Evolutionary conservation across 2,329 filamentous ascomycete species (phyloP), one percentile per base, ranked within the genome.

Genomic region (Helotiales sp.): DNA sequence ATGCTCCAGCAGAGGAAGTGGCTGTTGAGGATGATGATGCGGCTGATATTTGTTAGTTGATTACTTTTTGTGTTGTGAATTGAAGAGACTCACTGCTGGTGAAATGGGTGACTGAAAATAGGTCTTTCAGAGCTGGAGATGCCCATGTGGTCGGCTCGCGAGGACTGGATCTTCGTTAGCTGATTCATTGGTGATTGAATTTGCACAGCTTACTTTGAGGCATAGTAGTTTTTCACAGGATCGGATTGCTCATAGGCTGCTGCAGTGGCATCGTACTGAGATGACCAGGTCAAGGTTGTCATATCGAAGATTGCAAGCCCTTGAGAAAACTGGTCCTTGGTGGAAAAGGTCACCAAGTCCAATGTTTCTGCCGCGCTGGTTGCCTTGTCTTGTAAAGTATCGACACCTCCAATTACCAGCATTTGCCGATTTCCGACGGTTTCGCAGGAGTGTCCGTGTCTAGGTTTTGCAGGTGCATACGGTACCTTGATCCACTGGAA

Each of bases 221-320:
- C 49, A 54, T 71, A 71, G 59, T 63, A 71, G n/a, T 37, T 65
- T 32, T 71, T 68, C 10, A 72, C 69, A 10, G 60, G 26, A 43
- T 66, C 52, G 6, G 69, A 62, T 32, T 65, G 63, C 30, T 58
- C 65, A 50, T 71, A 71, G 3, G 64, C 55, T 28, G 50, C 30
- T 6, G 70, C 67, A 22, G 55, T 32, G 2, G 70, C 43, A 58
- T 64, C 28, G 45, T 71, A 72, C 11, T 57, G 28, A 20, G 28
- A 30, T 5, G 54, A 47, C 69, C 69, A 72, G 15, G 57, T 64
- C 30, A 72, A 59, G 15, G 57, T 15, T 3, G 65, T 68, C 65
- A 72, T 68, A 43, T 72, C 69, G 15, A 71, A 67, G 28, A 71
- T 69, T 6, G 59, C 67, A 30, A 72, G 63, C 7, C 70, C 70